A percentile compares a stretch with the other conserved stretches of the same genome.
Conservation (phyloP, 2,329 filamentous ascomycete genomes). For the Davidsoniella australis region DNA sequence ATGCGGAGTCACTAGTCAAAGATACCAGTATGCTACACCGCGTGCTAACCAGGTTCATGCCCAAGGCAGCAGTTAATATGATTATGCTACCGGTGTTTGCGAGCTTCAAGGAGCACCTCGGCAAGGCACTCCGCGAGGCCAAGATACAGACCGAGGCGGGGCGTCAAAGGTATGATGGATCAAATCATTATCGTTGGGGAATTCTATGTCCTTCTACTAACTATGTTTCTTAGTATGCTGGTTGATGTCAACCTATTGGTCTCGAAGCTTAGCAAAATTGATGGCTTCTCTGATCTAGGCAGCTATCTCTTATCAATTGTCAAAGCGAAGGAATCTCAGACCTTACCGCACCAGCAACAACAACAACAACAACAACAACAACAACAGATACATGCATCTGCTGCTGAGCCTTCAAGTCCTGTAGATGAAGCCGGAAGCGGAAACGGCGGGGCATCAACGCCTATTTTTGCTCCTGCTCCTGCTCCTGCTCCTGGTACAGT, state of each 20-base stretch:
- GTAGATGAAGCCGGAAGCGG: not conserved
- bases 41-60: conserved; percentile 66
- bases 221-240: conserved; percentile 44
- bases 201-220: not conserved
- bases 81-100: conserved; percentile 79
- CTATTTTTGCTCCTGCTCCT: not conserved
- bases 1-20: conserved; percentile 76
- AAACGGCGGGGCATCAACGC: not conserved
- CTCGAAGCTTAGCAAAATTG: conserved; percentile 54
- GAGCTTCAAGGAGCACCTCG: conserved; percentile 66
- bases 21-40: conserved; percentile 75
- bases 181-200: not conserved
- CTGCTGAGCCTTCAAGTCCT: not conserved
- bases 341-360: conserved; percentile 9
- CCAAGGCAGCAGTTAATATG: conserved; percentile 56
- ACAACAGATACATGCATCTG: not conserved
- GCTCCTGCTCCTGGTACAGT: not conserved
- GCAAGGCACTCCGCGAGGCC: conserved; percentile 49
- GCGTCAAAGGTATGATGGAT: conserved; percentile 49
- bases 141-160: conserved; percentile 49
- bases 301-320: conserved; percentile 50
- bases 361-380: not conserved
- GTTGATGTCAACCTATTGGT: conserved; percentile 60
- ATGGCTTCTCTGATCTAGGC: conserved; percentile 61
- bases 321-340: conserved; percentile 35